Base-by-base conservation (phyloP, 805 yeast genomes). In the Candida silvicultrix region DNA sequence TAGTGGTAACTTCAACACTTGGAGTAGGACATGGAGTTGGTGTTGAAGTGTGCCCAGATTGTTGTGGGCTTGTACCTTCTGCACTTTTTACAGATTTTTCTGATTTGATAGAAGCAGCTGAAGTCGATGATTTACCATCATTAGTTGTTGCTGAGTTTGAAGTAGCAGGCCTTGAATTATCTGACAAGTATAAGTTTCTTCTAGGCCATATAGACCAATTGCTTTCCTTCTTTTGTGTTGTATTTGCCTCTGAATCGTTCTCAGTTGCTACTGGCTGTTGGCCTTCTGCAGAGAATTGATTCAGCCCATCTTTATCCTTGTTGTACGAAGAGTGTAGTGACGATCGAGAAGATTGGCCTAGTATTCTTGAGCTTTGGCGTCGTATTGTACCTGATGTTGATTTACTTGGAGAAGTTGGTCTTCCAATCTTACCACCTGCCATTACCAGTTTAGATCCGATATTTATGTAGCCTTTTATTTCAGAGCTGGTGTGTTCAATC, bases 341-440 rank as follows among this genome's bases (percentile, higher is more conserved):
- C 4, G 44, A 16, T 22, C 35, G 38, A 11, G 44, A 42, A 7
- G 32, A 32, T 10, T 28, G 16, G 3, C 44, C 44, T 3, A 42
- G 20, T 4, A 42, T 25, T 36, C 44, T 42, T 11, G 44, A 42
- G 9, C 25, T 34, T 20, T 42, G 40, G 10, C 29, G 39, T 25
- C 25, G 28, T 35, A 42, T 15, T 23, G 44, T 35, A 12, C 42
- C 25, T 14, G 37, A 10, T 15, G n/a, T 14, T 22, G 31, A 5
- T 11, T 22, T 28, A 5, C 28, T 11, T n/a, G 38, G 35, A n/a
- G 43, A 41, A 14, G 9, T 22, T n/a, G 44, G 20, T 25, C 39
- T 37, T 37, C 25, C 25, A n/a, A 4, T 8, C 3, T 37, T 37
- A 11, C 16, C 15, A 5, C 14, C 25, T 9, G 39, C 3, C 39